Percentiles rank a stretch among this genome's conserved stretches.
Evolutionary conservation across 208 protist species (phyloP).

Genomic region (Trypanosoma cruzi): DNA sequence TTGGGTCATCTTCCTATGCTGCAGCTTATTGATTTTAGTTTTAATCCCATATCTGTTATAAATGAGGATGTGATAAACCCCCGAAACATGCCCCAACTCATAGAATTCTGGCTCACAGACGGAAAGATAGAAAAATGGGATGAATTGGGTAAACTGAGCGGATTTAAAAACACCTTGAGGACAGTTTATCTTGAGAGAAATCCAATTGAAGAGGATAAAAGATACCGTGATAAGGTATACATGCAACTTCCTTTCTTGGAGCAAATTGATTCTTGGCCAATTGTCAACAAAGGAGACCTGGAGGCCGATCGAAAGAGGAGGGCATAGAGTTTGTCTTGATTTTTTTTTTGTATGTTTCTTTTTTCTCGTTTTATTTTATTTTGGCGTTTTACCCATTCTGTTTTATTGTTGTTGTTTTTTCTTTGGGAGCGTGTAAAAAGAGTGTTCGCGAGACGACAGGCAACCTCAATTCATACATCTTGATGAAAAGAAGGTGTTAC

Average conservation of each 20-base stretch:
- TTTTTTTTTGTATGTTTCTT: slow-evolving; percentile 1
- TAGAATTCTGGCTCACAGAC: slow-evolving; percentile 93
- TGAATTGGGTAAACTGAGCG: slow-evolving; percentile 76
- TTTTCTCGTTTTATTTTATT: no score
- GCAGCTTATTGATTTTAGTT: slow-evolving; percentile 76
- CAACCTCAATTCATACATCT: no score
- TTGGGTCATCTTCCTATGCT: slow-evolving; percentile 48
- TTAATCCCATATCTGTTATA: slow-evolving; percentile 82
- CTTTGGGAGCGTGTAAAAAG: no score
- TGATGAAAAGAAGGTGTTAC: no score
- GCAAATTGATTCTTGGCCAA: slow-evolving; percentile 90
- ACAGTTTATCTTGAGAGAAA: slow-evolving; percentile 93
- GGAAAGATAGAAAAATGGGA: slow-evolving; percentile 81
- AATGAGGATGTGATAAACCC: slow-evolving; percentile 64
- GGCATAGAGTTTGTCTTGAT: no score
- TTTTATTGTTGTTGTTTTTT: no score
- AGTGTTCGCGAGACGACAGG: no score
- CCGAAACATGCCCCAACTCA: slow-evolving; percentile 65
- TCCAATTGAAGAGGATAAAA: slow-evolving; percentile 88
- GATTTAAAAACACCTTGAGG: slow-evolving; percentile 58
- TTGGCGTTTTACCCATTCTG: background rate
- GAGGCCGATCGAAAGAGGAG: slow-evolving; percentile 65
- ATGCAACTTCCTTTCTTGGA: slow-evolving; percentile 79
- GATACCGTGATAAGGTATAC: slow-evolving; percentile 90
- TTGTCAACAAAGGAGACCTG: slow-evolving; percentile 84